phyloP scores from a whole-genome alignment of 202 grass and related monocot species.

The Panicum hallii region DNA sequence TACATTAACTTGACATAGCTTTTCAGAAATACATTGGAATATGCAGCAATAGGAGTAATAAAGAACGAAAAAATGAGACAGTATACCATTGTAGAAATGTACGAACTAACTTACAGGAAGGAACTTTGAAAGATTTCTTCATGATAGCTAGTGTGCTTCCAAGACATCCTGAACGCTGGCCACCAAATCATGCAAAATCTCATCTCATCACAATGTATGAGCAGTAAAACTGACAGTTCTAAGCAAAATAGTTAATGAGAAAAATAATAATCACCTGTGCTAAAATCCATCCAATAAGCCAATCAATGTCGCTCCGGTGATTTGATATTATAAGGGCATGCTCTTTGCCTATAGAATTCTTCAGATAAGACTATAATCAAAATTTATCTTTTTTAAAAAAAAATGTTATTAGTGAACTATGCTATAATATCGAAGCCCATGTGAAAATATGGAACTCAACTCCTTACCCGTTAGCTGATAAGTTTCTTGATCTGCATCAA shows the following conservation, averaged over 20 bases:
- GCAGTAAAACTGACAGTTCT: conserved; percentile 26
- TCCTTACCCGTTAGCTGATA: conserved; percentile 69
- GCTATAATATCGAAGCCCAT: conserved; percentile 3
- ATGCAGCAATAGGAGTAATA: background rate
- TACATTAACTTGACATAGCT: background rate
- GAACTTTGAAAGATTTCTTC: conserved; percentile 90
- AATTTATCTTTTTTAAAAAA: conserved; percentile 7
- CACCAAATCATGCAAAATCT: conserved; percentile 12
- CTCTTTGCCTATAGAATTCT: conserved; percentile 70
- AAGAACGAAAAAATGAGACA: background rate
- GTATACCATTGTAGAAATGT: conserved; percentile 24
- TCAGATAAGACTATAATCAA: conserved; percentile 40
- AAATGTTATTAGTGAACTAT: conserved; percentile 12
- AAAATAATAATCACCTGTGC: conserved; percentile 62
- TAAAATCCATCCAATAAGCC: conserved; percentile 89
- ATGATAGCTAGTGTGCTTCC: conserved; percentile 82
- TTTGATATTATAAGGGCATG: conserved; percentile 82
- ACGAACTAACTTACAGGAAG: conserved; percentile 69
- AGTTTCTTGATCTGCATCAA: conserved; percentile 69
- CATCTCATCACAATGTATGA: conserved; percentile 22
- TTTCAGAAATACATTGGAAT: conserved; percentile 22
- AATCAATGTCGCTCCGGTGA: conserved; percentile 87
- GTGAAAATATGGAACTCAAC: conserved; percentile 13
- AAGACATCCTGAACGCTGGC: conserved; percentile 81
- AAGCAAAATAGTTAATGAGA: conserved; percentile 3